Base-by-base conservation (phyloP, 2,329 filamentous ascomycete species). In the Aureobasidium vineae region DNA sequence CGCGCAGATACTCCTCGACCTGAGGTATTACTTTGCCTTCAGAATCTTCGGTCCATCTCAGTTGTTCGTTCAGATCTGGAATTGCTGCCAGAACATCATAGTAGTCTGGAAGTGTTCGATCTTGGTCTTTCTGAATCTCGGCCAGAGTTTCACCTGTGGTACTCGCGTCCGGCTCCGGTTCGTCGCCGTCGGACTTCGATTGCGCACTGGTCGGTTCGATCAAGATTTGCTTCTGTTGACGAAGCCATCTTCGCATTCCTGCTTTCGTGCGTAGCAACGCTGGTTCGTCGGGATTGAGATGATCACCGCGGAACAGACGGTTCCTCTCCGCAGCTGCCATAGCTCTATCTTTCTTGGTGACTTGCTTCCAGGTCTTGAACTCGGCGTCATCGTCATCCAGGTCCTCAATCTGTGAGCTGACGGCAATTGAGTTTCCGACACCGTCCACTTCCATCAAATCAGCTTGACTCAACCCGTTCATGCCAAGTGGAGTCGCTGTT, bases 291-390 rank as follows among this genome's bases (percentile, higher is more conserved):
- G 85, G 77, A 74, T 97, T 96, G 59, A 99, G 82, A 73, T 88
- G 91, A 72, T 92, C 89, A 60, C 89, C 90, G 68, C 89, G 90
- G 79, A 99, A 97, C 16, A 99, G 85, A 45, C 90, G 86, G 76
- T 92, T 88, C 38, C 95, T 86, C 75, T 97, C 91, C 70, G 93
- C 92, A 67, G 95, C 90, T 63, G 94, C 87, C 28, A 90, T 81
- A 4, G 95, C 95, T 69, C 95, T 88, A 73, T 97, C 93, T 75
- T 95, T 97, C 79, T 98, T 98, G 1, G 95, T 99, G 47, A 97
- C 92, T 77, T 98, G 94, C 80, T 98, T 99, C 95, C 96, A 99
- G 41, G 95, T 90, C 76, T 96, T 96, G 79, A 95, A 97, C 75
- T 97, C 94, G 1, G 85, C 80, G 67, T 98, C 93, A 72, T 98